A percentile compares a stretch with the other conserved stretches of the same genome.
These are phyloP conservation scores for Alternaria triticina DNA, from an alignment of 2,329 filamentous ascomycete genomes.

Conservation along the genomic window DNA sequence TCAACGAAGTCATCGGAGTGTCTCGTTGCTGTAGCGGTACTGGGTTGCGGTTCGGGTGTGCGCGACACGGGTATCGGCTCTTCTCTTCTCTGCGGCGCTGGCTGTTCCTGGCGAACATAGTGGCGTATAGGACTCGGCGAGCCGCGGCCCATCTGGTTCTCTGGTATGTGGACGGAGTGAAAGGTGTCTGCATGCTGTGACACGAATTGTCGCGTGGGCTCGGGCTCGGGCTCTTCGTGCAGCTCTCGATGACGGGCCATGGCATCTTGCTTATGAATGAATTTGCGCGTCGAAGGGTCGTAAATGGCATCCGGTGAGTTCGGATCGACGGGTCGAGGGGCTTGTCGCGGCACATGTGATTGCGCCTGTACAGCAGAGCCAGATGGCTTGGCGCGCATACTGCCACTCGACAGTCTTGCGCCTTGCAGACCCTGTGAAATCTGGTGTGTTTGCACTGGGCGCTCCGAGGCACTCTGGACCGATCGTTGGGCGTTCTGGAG, in stretches of 20 bases:
- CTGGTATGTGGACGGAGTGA: constrained; percentile 11
- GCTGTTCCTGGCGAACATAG: constrained; percentile 15
- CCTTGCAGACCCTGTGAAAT: constrained; percentile 46
- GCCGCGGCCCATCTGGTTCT: constrained; percentile 14
- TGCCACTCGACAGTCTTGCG: constrained; percentile 56
- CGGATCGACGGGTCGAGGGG: constrained; percentile 39
- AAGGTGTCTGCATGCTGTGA: constrained; percentile 26
- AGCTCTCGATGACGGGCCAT: constrained; percentile 43
- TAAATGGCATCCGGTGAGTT: constrained; percentile 47
- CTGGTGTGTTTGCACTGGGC: constrained; percentile 52
- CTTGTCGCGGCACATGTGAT: constrained; percentile 21
- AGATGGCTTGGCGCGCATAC: constrained; percentile 57
- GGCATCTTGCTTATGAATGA: constrained; percentile 46
- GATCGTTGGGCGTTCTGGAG: constrained; percentile 36
- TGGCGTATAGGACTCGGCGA: constrained; percentile 29
- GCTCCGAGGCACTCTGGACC: constrained; percentile 45
- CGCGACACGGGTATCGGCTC: constrained; percentile 14
- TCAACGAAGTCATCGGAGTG: constrained; percentile 54
- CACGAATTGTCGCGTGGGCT: constrained; percentile 27
- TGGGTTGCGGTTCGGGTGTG: constrained; percentile 1
- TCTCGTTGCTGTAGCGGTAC: constrained; percentile 14
- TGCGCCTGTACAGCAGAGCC: constrained; percentile 54
- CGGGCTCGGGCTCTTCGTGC: constrained; percentile 31
- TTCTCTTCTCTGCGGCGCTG: constrained; percentile 15
- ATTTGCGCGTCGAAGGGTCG: constrained; percentile 46